phyloP scores from a whole-genome alignment of 108 stramenopile genomes.

The Phaeodactylum tricornutum region DNA sequence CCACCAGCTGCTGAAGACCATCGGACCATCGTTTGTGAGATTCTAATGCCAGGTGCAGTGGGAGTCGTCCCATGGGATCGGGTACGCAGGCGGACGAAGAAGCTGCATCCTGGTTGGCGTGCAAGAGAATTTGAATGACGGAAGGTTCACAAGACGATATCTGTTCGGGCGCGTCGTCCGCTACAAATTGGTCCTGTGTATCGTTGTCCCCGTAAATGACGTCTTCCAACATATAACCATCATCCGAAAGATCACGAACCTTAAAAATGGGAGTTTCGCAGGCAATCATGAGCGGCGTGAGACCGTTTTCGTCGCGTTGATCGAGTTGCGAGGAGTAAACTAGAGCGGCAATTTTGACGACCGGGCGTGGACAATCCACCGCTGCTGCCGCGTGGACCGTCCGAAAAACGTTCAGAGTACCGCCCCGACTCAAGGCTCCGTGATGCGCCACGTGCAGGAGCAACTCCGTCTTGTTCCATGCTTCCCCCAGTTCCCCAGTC shows the following conservation, averaged over 20 bases:
- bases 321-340: constrained; percentile 32
- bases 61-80: constrained; percentile 30
- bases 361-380: constrained; percentile 49
- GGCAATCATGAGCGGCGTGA: constrained; percentile 41
- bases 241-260: constrained; percentile 49
- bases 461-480: constrained; percentile 47
- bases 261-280: constrained; percentile 35
- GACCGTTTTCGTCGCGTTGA: constrained; percentile 27
- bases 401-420: constrained; percentile 18
- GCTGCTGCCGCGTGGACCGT: constrained; percentile 38
- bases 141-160: no score
- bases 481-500: constrained; percentile 35
- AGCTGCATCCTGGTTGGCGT: constrained; percentile 17
- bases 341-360: constrained; percentile 43
- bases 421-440: constrained; percentile 2
- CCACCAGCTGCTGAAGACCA: constrained; percentile 15
- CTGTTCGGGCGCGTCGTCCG: constrained; percentile 17
- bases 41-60: constrained; percentile 42
- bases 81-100: constrained; percentile 18
- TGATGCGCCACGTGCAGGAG: constrained; percentile 23
- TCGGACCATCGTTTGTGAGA: constrained; percentile 35
- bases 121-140: constrained; percentile 19
- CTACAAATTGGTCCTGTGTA: constrained; percentile 11
- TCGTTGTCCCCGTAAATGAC: constrained; percentile 28
- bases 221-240: constrained; percentile 35